phyloP scores from a whole-genome alignment of 345 rosid species.

The Isatis tinctoria region DNA sequence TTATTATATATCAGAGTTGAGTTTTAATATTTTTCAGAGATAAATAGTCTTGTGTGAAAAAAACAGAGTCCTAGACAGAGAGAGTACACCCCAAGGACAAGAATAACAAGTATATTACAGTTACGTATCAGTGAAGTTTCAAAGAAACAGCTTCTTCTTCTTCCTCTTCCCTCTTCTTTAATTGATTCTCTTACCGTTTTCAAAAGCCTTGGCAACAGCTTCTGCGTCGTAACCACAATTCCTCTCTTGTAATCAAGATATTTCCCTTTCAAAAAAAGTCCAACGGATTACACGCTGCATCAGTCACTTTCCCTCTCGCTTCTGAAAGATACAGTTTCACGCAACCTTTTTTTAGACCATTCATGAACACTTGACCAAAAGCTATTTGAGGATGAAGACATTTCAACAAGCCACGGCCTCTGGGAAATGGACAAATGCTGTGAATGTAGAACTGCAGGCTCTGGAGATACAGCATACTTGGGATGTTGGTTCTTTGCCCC shows the following conservation, averaged over 20 bases:
- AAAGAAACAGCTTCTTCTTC: slow-evolving; percentile 14
- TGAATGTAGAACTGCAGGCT: no score
- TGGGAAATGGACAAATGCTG: no score
- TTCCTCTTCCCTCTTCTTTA: slow-evolving; percentile 33
- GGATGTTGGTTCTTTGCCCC: no score
- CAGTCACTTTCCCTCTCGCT: slow-evolving; percentile 73
- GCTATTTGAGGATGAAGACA: no score
- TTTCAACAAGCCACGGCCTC: no score
- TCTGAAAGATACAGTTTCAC: slow-evolving; percentile 44
- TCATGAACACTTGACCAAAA: not conserved
- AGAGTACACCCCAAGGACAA: slow-evolving; percentile 1
- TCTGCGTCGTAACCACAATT: slow-evolving; percentile 71
- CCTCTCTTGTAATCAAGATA: slow-evolving; percentile 65
- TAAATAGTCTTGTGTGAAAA: no score
- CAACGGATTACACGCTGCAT: slow-evolving; percentile 68
- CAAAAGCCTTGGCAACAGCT: slow-evolving; percentile 70
- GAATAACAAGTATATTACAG: slow-evolving; percentile 21
- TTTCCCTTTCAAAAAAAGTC: slow-evolving; percentile 82
- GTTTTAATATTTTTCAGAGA: not conserved
- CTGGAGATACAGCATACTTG: no score
- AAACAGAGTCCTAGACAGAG: not conserved
- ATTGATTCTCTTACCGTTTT: slow-evolving; percentile 74
- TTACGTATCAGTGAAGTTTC: slow-evolving; percentile 34
- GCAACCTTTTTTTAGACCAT: not conserved
- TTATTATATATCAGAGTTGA: slow-evolving; percentile 5